Evolutionary conservation across 805 yeast species (phyloP), one percentile per base, ranked within the genome.

Genomic region (Starmerella etchellsii): DNA sequence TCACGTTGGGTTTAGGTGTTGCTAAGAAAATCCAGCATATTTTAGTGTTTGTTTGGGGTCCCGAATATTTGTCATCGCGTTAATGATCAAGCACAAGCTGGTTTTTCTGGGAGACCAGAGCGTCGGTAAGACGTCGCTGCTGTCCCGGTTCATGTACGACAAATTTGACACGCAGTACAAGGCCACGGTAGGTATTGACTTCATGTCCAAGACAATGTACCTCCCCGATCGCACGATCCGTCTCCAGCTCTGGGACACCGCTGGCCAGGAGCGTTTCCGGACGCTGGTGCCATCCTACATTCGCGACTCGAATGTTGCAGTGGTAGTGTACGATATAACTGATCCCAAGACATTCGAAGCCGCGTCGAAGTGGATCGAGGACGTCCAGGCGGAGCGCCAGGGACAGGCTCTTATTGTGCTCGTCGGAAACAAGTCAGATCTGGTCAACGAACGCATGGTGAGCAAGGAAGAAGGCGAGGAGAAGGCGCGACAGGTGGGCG

Each of bases 81-180:
- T 35, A 26, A 28, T 33, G 39, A 42, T 43, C 54, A 45, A 53
- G 44, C 55, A 78, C 59, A 88, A 91, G 64, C 82, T 88, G 42
- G 97, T 88, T 27, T 91, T 88, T 59, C 69, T 88, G 28, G 98
- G 98, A n/a, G 98, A 88, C 60, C 94, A 84, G 61, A 83, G 91
- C 56, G 97, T 88, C 31, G 98, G 98, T 31, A 88, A 88, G 60
- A 88, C 98, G 4, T 88, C 97, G 2, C 70, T 88, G 46, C 83
- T 88, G 51, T 87, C 97, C n/a, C 69, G 97, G 50, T 88, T 91
- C 65, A 88, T 88, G 97, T 88, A 88, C 59, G 97, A 91, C 59
- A 81, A 95, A 16, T 88, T 88, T 60, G 96, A 88, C 60, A 88
- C 91, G 29, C 94, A 87, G 58, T 91, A 91, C 47, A 62, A 74